Percentiles rank a stretch among this genome's conserved stretches.
These are phyloP conservation scores for Hyaloscypha hepaticicola DNA, from an alignment of 495 filamentous ascomycete genomes.

Conservation along the genomic window DNA sequence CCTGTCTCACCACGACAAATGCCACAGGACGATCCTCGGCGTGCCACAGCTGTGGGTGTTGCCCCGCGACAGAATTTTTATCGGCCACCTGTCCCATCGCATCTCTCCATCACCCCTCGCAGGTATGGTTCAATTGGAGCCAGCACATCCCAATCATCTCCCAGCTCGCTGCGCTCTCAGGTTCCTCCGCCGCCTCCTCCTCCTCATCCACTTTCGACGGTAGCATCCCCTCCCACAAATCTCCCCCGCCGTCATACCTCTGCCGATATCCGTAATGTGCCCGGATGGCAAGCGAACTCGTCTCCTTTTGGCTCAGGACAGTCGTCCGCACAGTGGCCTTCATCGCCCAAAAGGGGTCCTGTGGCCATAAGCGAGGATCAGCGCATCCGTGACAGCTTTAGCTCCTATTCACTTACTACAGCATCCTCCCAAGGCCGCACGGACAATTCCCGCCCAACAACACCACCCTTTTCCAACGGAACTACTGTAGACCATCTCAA, in stretches of 20 bases:
- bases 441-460: conserved; percentile 66
- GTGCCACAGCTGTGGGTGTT: conserved; percentile 41
- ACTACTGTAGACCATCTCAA: conserved; percentile 48
- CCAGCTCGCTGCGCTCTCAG: conserved; percentile 69
- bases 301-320: conserved; percentile 76
- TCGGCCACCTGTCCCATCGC: conserved; percentile 76
- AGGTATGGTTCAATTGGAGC: conserved; percentile 83
- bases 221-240: conserved; percentile 72
- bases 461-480: conserved; percentile 56
- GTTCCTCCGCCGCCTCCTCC: conserved; percentile 62
- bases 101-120: conserved; percentile 73
- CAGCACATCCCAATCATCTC: conserved; percentile 62
- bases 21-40: conserved; percentile 79
- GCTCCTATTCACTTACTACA: conserved; percentile 73
- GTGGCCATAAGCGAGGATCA: conserved; percentile 62
- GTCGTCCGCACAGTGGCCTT: conserved; percentile 77
- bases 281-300: conserved; percentile 74
- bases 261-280: conserved; percentile 82
- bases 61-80: conserved; percentile 56
- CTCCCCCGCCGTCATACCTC: conserved; percentile 88
- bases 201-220: conserved; percentile 74
- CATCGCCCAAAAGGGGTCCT: conserved; percentile 71
- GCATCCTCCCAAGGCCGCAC: conserved; percentile 51
- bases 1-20: conserved; percentile 92
- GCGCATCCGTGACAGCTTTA: conserved; percentile 76